These are phyloP conservation scores for Stephanodiscus minutulus DNA, from an alignment of 108 stramenopile species.

Conservation along the genomic window DNA sequence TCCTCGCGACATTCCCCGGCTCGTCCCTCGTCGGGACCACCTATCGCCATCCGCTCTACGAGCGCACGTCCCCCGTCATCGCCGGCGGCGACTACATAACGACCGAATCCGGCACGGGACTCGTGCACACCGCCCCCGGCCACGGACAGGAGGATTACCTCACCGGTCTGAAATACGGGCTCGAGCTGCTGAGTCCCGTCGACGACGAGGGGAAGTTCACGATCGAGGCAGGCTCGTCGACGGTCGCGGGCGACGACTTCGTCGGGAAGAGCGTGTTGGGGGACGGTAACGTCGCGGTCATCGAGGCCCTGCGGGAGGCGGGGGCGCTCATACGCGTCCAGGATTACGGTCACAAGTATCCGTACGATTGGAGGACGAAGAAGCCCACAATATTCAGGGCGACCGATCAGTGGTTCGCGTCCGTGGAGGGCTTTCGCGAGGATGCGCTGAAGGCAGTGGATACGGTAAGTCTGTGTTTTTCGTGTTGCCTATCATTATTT, in stretches of 20 bases:
- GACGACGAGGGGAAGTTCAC: conserved; percentile 96
- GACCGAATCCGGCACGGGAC: conserved; percentile 96
- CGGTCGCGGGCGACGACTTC: conserved; percentile 62
- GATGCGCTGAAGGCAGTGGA: conserved; percentile 88
- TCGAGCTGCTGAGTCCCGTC: conserved; percentile 88
- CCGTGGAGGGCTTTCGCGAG: conserved; percentile 92
- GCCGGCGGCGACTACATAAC: conserved; percentile 98
- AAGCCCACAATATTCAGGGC: conserved; percentile 98
- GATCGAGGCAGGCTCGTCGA: conserved; percentile 80
- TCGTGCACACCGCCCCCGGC: conserved; percentile 99
- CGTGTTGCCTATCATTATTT: not conserved
- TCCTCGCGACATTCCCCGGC: conserved; percentile 65
- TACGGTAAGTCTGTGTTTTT: conserved; percentile 63
- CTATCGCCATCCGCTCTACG: conserved; percentile 86
- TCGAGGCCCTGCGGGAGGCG: conserved; percentile 76
- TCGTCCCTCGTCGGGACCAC: conserved; percentile 75
- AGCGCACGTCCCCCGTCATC: conserved; percentile 79
- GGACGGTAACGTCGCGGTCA: conserved; percentile 89
- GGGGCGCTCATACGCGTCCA: conserved; percentile 85
- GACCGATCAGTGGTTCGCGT: conserved; percentile 99
- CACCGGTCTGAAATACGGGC: conserved; percentile 84
- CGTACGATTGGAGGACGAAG: conserved; percentile 99
- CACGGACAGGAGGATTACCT: conserved; percentile 99
- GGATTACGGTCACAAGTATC: conserved; percentile 97
- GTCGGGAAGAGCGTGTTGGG: conserved; percentile 84